Evolutionary conservation across 2,329 filamentous ascomycete genomes (phyloP).

Genomic region (Talaromyces sp.): DNA sequence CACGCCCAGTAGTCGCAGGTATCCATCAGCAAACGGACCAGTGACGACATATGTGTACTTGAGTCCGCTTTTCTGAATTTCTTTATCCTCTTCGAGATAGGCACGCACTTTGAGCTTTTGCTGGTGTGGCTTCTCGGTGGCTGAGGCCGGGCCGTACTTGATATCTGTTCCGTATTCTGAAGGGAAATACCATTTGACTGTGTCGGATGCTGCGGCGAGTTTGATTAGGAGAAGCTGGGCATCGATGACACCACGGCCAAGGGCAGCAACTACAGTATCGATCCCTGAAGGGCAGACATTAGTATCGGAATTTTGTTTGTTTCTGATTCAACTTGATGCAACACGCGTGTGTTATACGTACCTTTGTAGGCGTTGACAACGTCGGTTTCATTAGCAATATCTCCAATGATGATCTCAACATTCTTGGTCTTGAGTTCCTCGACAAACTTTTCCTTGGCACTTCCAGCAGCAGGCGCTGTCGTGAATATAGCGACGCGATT

Average conservation of each 20-base stretch:
- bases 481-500: slow-evolving; percentile 53
- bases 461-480: slow-evolving; percentile 44
- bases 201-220: slow-evolving; percentile 47
- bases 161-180: slow-evolving; percentile 64
- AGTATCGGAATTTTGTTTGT: neutral
- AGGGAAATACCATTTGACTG: slow-evolving; percentile 60
- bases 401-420: slow-evolving; percentile 52
- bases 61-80: slow-evolving; percentile 45
- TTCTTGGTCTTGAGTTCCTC: slow-evolving; percentile 41
- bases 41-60: slow-evolving; percentile 65
- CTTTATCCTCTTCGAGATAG: slow-evolving; percentile 42
- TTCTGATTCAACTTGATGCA: neutral
- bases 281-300: slow-evolving; percentile 34
- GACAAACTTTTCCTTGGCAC: slow-evolving; percentile 44
- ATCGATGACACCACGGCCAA: slow-evolving; percentile 59
- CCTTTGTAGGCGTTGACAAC: slow-evolving; percentile 53
- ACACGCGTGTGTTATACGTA: slow-evolving; percentile 16
- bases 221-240: slow-evolving; percentile 58
- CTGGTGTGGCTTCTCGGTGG: slow-evolving; percentile 62
- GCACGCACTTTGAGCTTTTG: slow-evolving; percentile 63
- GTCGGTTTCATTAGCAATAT: slow-evolving; percentile 48
- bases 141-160: slow-evolving; percentile 55
- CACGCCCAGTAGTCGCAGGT: slow-evolving; percentile 40
- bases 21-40: slow-evolving; percentile 64
- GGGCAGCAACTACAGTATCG: slow-evolving; percentile 61